Base-by-base conservation (phyloP, 1,284 basidiomycete genomes). In the Xanthoconium separans region DNA sequence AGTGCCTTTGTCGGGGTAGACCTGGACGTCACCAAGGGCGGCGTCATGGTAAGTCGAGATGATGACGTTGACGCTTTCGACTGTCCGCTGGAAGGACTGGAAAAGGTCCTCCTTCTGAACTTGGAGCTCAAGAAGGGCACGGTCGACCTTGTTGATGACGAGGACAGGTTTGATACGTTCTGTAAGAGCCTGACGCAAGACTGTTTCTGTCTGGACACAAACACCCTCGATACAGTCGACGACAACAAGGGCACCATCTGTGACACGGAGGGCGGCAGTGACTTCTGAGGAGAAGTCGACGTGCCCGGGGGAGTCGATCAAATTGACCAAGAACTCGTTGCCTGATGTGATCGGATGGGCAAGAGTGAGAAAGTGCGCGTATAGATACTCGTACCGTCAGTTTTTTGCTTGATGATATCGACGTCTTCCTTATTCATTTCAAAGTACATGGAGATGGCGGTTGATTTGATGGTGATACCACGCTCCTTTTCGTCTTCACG, bases 391-490 rank as follows among this genome's bases (percentile, higher is more conserved):
- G 18, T 64, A 89, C 94, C 95, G 4, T 88, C 85, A 44, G 93
- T 96, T 79, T 96, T 92, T 81, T 99, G 95, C 76, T 93, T 90
- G 75, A 99, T 89, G 59, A 89, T 80, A 18, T 72, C 66, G 43
- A 96, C 69, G 60, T 96, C 91, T 18, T 98, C 95, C 82, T 97
- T 94, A 72, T 82, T 75, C 70, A 99, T 84, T 79, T 94, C 88
- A 75, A 99, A 99, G 81, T 97, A 98, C 97, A 99, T 99, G 58
- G 97, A 98, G 75, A 99, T 98, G 72, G 96, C 97, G 45, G 97
- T 99, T 47, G 97, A 99, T 81, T 99, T 99, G 82, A 99, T 99
- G 58, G 97, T 99, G 71, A 99, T 99, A 84, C 97, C 97, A 80
- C 97, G 95, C 76, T 99, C 97, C 75, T 98, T 99, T 81, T 99